Evolutionary conservation across 768 basidiomycete genomes (phyloP), one percentile per base, ranked within the genome.

Genomic region (Saitozyma podzolica): DNA sequence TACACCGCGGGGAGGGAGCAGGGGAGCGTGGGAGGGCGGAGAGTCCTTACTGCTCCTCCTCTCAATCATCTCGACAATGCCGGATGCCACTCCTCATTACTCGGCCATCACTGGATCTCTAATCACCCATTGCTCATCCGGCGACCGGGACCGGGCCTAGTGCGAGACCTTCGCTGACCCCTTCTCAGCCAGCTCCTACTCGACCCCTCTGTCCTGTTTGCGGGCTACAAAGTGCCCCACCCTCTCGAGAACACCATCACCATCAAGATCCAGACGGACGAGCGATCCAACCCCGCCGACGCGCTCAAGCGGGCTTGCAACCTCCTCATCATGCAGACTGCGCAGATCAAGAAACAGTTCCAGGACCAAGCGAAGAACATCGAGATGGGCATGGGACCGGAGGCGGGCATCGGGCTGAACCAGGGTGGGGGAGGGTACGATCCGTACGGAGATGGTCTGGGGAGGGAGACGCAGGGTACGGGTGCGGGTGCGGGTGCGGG

Each of bases 221-320:
- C 94, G 0, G 96, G 96, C 1, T 98, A 98, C 87, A 92, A 94
- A 82, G 92, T 47, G 45, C 95, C 95, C 0, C 96, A 97, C 73
- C 95, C 96, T 0, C 86, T 95, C 19, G 91, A 96, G 66, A 92
- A 94, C 8, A 85, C 93, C 78, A 95, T 98, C 81, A 83, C 91
- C 61, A 86, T 99, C 80, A 97, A 96, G 80, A 86, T 98, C 59
- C 96, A 97, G 81, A 97, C 94, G 1, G 92, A 97, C 79, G 91
- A 92, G 20, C 83, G 86, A 1, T 80, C 87, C 51, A 90, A 93
- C 16, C 92, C 95, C 0, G 85, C 91, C 67, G 86, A 84, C 19
- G 86, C 88, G 17, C 85, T 98, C 29, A 90, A 94, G 73, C 84
- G 88, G 61, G 92, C 93, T 0, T 91, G 90, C 76, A 86, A 84